phyloP scores from a whole-genome alignment of 805 yeast genomes.

The Pichia scutulata region DNA sequence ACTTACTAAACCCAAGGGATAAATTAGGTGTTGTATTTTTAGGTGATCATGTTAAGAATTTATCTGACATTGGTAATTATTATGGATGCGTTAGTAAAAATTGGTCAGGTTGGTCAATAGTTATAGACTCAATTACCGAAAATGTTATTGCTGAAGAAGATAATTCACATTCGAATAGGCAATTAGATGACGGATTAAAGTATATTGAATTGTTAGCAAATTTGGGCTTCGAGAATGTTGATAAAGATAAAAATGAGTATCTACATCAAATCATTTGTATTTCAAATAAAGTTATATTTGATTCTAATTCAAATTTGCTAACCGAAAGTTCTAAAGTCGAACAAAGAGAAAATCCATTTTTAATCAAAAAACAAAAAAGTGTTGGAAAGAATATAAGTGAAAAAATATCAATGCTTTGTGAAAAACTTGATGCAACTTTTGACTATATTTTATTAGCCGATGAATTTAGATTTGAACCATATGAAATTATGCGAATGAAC shows the following conservation, averaged over 20 bases:
- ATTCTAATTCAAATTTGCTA: background rate
- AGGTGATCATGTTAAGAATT: slow-evolving; percentile 13
- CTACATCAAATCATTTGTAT: slow-evolving; percentile 19
- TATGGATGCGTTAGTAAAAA: slow-evolving; percentile 23
- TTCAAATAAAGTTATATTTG: slow-evolving; percentile 11
- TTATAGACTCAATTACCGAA: slow-evolving; percentile 17
- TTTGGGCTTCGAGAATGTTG: slow-evolving; percentile 14
- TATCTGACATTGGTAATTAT: slow-evolving; percentile 20
- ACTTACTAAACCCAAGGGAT: slow-evolving; percentile 16
- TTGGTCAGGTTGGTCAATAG: slow-evolving; percentile 26
- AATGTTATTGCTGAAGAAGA: slow-evolving; percentile 8
- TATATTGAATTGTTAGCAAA: slow-evolving; percentile 16
- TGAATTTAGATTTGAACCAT: slow-evolving; percentile 20
- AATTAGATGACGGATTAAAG: slow-evolving; percentile 22
- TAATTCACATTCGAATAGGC: background rate
- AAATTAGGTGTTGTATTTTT: slow-evolving; percentile 25
- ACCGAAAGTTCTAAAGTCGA: background rate
- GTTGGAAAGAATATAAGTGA: slow-evolving; percentile 4
- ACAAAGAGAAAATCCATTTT: background rate
- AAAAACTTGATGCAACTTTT: slow-evolving; percentile 16
- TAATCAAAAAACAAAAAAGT: background rate
- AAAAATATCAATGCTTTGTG: slow-evolving; percentile 13
- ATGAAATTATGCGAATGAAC: slow-evolving; percentile 16
- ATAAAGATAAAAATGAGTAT: background rate
- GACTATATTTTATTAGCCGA: slow-evolving; percentile 21